These are phyloP conservation scores for Lactarius akahatsu DNA, from an alignment of 768 basidiomycete genomes.

Conservation along the genomic window DNA sequence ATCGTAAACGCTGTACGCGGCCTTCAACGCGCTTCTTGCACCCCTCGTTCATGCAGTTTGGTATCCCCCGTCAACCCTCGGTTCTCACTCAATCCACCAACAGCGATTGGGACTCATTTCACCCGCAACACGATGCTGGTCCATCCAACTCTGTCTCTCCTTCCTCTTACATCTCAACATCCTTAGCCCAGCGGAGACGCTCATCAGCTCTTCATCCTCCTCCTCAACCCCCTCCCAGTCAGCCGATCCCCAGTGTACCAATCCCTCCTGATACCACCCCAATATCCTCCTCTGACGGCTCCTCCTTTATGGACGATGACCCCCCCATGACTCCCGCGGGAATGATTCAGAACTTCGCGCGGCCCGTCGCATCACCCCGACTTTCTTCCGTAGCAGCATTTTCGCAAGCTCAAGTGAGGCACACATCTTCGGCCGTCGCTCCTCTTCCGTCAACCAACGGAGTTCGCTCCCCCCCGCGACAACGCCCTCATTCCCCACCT, in stretches of 20 bases:
- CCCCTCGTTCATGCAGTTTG: slow-evolving; percentile 23
- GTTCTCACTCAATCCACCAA: slow-evolving; percentile 37
- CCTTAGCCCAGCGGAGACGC: slow-evolving; percentile 54
- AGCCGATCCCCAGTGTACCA: slow-evolving; percentile 72
- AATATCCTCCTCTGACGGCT: slow-evolving; percentile 32
- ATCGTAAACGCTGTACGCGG: background rate
- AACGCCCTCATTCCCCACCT: slow-evolving; percentile 35
- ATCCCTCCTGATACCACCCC: slow-evolving; percentile 34
- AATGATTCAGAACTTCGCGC: slow-evolving; percentile 33
- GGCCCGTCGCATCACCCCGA: slow-evolving; percentile 47
- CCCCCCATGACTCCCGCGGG: slow-evolving; percentile 28
- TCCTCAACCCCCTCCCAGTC: slow-evolving; percentile 70
- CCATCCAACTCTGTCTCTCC: slow-evolving; percentile 37
- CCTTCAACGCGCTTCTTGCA: background rate
- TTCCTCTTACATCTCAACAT: slow-evolving; percentile 34
- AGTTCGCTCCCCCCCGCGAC: slow-evolving; percentile 57
- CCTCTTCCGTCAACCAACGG: slow-evolving; percentile 48
- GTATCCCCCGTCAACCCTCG: slow-evolving; percentile 34
- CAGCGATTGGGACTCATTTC: slow-evolving; percentile 36
- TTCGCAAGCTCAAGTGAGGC: slow-evolving; percentile 50
- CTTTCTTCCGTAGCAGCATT: slow-evolving; percentile 61
- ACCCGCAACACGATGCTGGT: slow-evolving; percentile 31
- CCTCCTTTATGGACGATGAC: slow-evolving; percentile 31
- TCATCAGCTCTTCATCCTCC: slow-evolving; percentile 64
- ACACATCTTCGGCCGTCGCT: slow-evolving; percentile 34